Base-by-base conservation (phyloP, 1,284 basidiomycete genomes). In the Vanrija sp. region DNA sequence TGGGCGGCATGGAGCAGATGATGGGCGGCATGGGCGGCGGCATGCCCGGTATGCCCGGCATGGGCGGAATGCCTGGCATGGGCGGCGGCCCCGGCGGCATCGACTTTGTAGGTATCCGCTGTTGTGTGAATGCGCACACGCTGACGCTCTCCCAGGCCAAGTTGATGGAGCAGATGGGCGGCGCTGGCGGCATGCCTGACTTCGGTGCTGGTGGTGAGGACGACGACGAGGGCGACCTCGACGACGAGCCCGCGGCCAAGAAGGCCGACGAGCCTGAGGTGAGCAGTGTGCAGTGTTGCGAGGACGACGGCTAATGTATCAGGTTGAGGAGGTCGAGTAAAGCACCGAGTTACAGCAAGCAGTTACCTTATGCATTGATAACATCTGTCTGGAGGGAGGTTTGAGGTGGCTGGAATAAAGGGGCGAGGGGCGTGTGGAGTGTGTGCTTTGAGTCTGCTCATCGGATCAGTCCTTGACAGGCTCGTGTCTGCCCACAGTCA, bases 31-130 rank as follows among this genome's bases (percentile, higher is more conserved):
- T 69, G 69, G 68, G 67, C 46, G 75, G 66, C 19, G 76, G 74
- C 39, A 66, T 68, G 68, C 60, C 62, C n/a, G 69, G 69, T 29
- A 66, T 68, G 61, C 53, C 56, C 26, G 65, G 59, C 16, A 63
- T 67, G 61, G 56, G 58, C 38, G 53, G 74, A 52, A 70, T 73
- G 51, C 63, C 56, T 18, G 58, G 58, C n/a, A 51, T 51, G 54
- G 71, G 68, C 38, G 75, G 72, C 16, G 70, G 66, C 12, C 58
- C 78, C 69, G 74, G 77, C 18, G 81, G 79, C 10, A 81, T 83
- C 79, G 78, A 64, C 61, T 68, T 66, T 53, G 65, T 62, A 54
- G 65, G 54, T 58, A 28, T 28, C 6, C 16, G 3, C 18, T 7
- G 34, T 12, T 8, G 34, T 5, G 12, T 34, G 34, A 2, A 8